Conservation (phyloP, 164 flowering plant species). For the Tetracentron sinense region DNA sequence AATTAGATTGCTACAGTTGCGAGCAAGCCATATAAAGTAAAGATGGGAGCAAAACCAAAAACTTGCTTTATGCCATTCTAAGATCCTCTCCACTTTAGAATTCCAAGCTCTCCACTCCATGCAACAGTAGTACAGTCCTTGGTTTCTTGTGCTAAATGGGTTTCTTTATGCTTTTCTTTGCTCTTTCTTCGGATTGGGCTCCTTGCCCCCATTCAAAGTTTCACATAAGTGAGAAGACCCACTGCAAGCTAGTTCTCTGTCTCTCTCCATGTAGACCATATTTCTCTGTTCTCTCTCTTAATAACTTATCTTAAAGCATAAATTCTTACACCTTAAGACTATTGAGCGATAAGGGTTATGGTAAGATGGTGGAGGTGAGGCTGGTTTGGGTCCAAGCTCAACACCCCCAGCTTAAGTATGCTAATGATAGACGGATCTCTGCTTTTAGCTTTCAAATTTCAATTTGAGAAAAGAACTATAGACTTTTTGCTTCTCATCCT, state of each 20-base stretch:
- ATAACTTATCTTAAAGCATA: not conserved
- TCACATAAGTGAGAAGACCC: conserved; percentile 30
- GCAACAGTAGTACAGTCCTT: conserved; percentile 35
- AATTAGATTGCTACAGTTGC: conserved; percentile 22
- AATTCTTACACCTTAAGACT: not conserved
- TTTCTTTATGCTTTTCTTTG: conserved; percentile 34
- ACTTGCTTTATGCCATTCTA: conserved; percentile 62
- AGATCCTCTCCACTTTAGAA: conserved; percentile 45
- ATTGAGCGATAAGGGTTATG: too few species aligned
- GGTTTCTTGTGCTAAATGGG: conserved; percentile 57
- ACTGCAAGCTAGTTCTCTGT: conserved; percentile 17
- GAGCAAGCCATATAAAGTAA: conserved; percentile 26
- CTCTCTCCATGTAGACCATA: conserved; percentile 20
- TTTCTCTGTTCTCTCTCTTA: conserved; percentile 2
- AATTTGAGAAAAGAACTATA: not conserved
- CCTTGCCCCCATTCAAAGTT: conserved; percentile 20
- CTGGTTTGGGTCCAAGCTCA: not conserved
- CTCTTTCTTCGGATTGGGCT: conserved; percentile 14
- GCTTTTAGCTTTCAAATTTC: conserved; percentile 7
- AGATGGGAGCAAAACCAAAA: conserved; percentile 36
- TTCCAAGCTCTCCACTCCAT: conserved; percentile 51
- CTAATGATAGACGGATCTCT: too few species aligned
- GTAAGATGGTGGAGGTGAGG: not conserved
- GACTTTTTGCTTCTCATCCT: not conserved
- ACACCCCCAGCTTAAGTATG: not conserved